Evolutionary conservation across 2,329 filamentous ascomycete genomes (phyloP).

Genomic region (Chaetomium olivaceum): DNA sequence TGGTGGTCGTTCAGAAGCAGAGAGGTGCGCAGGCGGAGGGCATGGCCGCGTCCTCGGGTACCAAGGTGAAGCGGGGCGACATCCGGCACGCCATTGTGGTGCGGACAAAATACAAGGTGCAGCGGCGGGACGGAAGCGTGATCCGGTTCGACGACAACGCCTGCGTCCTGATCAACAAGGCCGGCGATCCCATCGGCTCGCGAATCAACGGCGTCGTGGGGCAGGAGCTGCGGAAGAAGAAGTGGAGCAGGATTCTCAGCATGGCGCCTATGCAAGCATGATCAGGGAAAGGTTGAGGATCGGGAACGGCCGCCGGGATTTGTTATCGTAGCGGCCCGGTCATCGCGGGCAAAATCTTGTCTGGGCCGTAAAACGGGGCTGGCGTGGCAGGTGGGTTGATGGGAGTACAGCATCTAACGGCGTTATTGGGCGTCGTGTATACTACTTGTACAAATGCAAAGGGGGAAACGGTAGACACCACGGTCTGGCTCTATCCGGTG

Average conservation of each 20-base stretch:
- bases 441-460: constrained; percentile 30
- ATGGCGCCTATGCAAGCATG: constrained; percentile 72
- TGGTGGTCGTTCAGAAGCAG: constrained; percentile 97
- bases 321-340: background rate
- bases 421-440: constrained; percentile 28
- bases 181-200: constrained; percentile 90
- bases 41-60: constrained; percentile 69
- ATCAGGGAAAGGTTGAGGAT: background rate
- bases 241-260: constrained; percentile 98
- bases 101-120: constrained; percentile 82
- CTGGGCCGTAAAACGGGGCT: background rate
- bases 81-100: constrained; percentile 96
- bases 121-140: constrained; percentile 83
- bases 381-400: background rate
- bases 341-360: background rate
- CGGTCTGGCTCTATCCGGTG: background rate
- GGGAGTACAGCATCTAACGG: constrained; percentile 16
- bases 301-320: background rate
- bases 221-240: constrained; percentile 81
- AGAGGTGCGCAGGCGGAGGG: constrained; percentile 73
- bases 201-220: constrained; percentile 92
- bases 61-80: constrained; percentile 94
- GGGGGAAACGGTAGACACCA: constrained; percentile 2
- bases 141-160: constrained; percentile 97
- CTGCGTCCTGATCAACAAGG: constrained; percentile 95